Base-by-base conservation (phyloP, 1,284 basidiomycete genomes). In the Tilletia setariae region DNA sequence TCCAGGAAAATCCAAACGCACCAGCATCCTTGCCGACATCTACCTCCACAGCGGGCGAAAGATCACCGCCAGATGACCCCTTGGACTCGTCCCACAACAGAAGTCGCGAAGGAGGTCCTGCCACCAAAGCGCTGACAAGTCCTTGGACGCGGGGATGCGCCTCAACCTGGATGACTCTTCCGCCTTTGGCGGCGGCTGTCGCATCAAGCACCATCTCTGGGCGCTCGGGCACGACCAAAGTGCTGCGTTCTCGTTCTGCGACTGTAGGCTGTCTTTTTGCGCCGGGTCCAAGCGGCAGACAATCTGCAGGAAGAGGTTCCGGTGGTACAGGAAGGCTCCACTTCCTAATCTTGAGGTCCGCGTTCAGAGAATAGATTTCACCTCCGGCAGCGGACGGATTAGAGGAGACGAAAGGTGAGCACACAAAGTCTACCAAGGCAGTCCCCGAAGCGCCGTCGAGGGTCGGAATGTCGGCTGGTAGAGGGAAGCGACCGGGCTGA, bases 1-100 rank as follows among this genome's bases (percentile, higher is more conserved):
- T 82, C 79, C 84, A 84, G 0, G 79, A 72, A 13, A 70, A 68
- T 1, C 64, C 23, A 25, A 40, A 65, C 23, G 71, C 72, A 21
- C 72, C 72, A 16, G 21, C 23, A 64, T n/a, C 63, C 13, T 63
- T 44, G 13, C 62, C 63, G 28, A 69, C n/a, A n/a, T 46, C 43
- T 15, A 63, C 42, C 32, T 42, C 40, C 23, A 63, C 16, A 9
- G 23, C 56, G 1, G 56, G 56, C 56, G 19, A 15, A 16, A 61
- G n/a, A 19, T 44, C 66, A n/a, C 25, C 21, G 11, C 25, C 43
- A 23, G 61, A 13, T n/a, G 25, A 2, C 23, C 30, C 30, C 19
- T 19, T 23, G 6, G 16, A 9, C 62, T 44, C 32, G 40, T 30
- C 66, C 68, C 46, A 68, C 15, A 61, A 30, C 15, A 47, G 35